Conservation (phyloP, 1,284 basidiomycete genomes). For the Microbotryomycetes sp. region DNA sequence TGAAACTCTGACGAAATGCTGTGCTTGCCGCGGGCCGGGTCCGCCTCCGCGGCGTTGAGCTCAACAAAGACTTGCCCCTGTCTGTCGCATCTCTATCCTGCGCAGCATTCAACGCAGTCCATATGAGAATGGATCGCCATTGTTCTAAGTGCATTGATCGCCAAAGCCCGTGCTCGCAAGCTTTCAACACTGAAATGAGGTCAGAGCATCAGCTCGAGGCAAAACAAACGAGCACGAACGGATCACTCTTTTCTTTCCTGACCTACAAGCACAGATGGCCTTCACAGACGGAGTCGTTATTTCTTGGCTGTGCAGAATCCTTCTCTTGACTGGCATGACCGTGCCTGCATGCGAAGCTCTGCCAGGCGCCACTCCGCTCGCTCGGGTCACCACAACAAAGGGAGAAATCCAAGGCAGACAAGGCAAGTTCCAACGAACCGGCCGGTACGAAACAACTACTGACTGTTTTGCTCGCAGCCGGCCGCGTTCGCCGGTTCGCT, state of each 20-base stretch:
- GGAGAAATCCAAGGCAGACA: not conserved
- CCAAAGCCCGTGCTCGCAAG: not conserved
- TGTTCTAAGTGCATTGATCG: not conserved
- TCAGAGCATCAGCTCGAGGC: too few species aligned
- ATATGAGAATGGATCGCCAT: not conserved
- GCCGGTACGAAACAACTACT: not conserved
- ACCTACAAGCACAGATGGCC: too few species aligned
- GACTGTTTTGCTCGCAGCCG: not conserved
- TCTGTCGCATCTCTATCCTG: not conserved
- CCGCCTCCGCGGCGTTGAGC: not conserved
- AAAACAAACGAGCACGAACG: too few species aligned
- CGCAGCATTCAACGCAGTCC: too few species aligned
- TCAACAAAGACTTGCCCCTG: not conserved
- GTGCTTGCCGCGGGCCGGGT: too few species aligned
- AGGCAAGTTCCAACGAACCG: not conserved
- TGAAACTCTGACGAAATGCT: not conserved
- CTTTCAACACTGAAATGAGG: too few species aligned
- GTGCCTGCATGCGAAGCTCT: not conserved
- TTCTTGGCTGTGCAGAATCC: not conserved
- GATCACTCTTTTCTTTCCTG: too few species aligned
- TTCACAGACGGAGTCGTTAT: too few species aligned
- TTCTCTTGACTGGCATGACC: not conserved
- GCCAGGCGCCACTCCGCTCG: too few species aligned
- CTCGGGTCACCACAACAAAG: conserved; percentile 1
- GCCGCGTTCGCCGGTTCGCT: conserved; percentile 13